These are phyloP conservation scores for Epichloe sibirici DNA, from an alignment of 2,329 filamentous ascomycete genomes.

Conservation along the genomic window DNA sequence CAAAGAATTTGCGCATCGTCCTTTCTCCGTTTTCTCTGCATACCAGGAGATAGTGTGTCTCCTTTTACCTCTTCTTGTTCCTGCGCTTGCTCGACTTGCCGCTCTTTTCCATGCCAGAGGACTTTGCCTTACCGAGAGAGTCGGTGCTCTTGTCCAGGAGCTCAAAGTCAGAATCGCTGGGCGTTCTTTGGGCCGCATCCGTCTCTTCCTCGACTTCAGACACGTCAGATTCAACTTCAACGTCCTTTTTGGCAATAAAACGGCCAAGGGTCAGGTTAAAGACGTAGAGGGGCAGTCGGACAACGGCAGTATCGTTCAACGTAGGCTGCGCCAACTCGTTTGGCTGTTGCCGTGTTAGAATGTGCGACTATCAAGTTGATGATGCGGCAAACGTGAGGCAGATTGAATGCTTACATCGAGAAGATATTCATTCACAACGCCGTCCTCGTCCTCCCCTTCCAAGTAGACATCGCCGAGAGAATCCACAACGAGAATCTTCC, in stretches of 20 bases:
- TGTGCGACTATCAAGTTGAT: background rate
- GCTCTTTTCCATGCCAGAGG: constrained; percentile 33
- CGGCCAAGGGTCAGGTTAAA: constrained; percentile 47
- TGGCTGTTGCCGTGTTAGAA: constrained; percentile 38
- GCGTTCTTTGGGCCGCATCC: constrained; percentile 37
- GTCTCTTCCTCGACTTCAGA: constrained; percentile 33
- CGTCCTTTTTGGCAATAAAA: constrained; percentile 28
- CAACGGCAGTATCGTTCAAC: constrained; percentile 69
- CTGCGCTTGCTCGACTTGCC: constrained; percentile 10
- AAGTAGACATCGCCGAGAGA: constrained; percentile 85
- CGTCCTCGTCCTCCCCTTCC: constrained; percentile 84
- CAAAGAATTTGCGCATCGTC: background rate
- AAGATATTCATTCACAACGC: constrained; percentile 68
- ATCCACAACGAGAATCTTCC: constrained; percentile 89
- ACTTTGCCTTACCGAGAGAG: constrained; percentile 38
- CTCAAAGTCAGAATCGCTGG: constrained; percentile 51
- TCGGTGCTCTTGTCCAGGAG: constrained; percentile 49
- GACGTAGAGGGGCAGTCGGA: constrained; percentile 63
- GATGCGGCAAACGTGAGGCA: too few relatives aligned
- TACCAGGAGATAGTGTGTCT: background rate
- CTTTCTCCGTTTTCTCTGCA: background rate
- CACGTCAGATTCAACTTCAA: constrained; percentile 24
- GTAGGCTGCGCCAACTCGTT: constrained; percentile 70
- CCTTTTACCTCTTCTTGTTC: constrained; percentile 6
- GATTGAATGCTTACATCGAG: constrained; percentile 60